phyloP scores from a whole-genome alignment of 305 asterid genomes.

The Plantago lanceolata region DNA sequence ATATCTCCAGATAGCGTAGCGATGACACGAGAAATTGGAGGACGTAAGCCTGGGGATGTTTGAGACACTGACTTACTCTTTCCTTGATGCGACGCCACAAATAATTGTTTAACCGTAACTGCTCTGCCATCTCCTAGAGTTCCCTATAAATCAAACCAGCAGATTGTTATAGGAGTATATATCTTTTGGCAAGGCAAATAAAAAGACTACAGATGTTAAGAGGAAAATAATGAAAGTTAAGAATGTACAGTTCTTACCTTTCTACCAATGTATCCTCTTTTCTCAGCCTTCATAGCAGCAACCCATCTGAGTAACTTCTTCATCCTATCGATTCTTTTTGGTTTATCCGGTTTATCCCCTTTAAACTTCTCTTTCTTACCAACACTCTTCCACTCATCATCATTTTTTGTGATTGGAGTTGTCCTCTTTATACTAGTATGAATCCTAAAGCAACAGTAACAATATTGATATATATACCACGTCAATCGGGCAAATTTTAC shows the following conservation, averaged over 20 bases:
- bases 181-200: neutral
- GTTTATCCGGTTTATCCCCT: slow-evolving; percentile 43
- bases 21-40: slow-evolving; percentile 78
- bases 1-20: slow-evolving; percentile 82
- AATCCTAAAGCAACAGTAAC: too few relatives aligned
- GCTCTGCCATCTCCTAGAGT: slow-evolving; percentile 55
- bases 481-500: too few relatives aligned
- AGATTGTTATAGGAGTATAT: neutral
- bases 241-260: slow-evolving; percentile 35
- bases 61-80: slow-evolving; percentile 72
- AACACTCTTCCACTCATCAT: slow-evolving; percentile 21
- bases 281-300: slow-evolving; percentile 55
- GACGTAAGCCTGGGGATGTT: slow-evolving; percentile 63
- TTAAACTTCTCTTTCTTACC: slow-evolving; percentile 42
- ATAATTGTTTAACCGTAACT: slow-evolving; percentile 62
- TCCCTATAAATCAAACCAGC: slow-evolving; percentile 37
- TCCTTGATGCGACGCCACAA: slow-evolving; percentile 72
- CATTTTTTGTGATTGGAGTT: slow-evolving; percentile 21
- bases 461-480: too few relatives aligned
- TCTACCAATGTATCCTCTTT: slow-evolving; percentile 47
- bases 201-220: neutral
- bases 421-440: too few relatives aligned
- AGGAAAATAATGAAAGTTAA: neutral
- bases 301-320: slow-evolving; percentile 75
- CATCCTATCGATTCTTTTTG: slow-evolving; percentile 51